These are phyloP conservation scores for Prunus yedoensis DNA, from an alignment of 331 rosid genomes.

Conservation along the genomic window DNA sequence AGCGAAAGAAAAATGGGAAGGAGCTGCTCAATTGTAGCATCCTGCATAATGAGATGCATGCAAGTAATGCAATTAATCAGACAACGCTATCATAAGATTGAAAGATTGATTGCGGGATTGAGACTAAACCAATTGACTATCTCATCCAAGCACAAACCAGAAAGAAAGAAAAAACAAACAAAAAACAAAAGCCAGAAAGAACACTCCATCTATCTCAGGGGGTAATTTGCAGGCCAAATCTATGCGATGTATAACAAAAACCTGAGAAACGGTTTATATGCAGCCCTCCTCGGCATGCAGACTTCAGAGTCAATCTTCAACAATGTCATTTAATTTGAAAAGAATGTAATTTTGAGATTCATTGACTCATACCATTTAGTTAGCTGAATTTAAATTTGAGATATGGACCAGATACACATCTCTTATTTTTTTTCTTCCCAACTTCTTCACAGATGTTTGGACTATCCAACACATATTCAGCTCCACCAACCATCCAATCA, in stretches of 20 bases:
- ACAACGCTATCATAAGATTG: background rate
- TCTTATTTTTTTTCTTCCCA: background rate
- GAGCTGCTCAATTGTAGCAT: slow-evolving; percentile 94
- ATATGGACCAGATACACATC: background rate
- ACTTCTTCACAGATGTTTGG: background rate
- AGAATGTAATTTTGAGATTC: background rate
- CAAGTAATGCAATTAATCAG: background rate
- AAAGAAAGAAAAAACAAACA: background rate
- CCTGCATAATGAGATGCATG: slow-evolving; percentile 51
- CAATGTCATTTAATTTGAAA: background rate
- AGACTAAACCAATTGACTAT: background rate
- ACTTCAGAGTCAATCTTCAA: background rate
- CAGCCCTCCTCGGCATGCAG: background rate
- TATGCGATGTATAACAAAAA: background rate
- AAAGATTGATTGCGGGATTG: background rate
- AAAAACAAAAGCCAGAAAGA: background rate
- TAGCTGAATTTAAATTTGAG: background rate
- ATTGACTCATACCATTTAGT: background rate
- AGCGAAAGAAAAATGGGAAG: slow-evolving; percentile 97
- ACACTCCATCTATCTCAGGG: background rate
- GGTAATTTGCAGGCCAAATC: background rate
- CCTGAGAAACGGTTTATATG: background rate
- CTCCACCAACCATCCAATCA: background rate
- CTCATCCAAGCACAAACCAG: background rate
- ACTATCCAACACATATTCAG: background rate